These are phyloP conservation scores for Garcia nutans DNA, from an alignment of 345 rosid species.

Conservation along the genomic window DNA sequence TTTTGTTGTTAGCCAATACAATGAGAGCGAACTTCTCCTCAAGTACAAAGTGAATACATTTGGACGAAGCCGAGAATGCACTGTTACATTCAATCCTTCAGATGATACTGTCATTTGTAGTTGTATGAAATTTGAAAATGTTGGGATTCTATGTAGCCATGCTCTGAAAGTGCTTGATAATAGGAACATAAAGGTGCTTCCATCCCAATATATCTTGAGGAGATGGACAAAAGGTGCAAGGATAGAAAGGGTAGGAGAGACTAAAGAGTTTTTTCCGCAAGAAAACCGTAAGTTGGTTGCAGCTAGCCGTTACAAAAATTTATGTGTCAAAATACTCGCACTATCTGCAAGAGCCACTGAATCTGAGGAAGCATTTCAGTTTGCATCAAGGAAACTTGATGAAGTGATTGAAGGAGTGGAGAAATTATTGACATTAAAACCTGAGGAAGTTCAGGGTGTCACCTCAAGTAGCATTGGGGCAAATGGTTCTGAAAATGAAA, in stretches of 20 bases:
- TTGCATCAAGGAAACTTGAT: conserved; percentile 34
- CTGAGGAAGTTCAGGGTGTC: conserved; percentile 28
- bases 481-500: conserved; percentile 30
- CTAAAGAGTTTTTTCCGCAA: conserved; percentile 18
- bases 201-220: conserved; percentile 35
- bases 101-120: conserved; percentile 29
- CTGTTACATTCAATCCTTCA: conserved; percentile 25
- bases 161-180: conserved; percentile 37
- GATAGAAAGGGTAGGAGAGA: conserved; percentile 8
- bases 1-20: conserved; percentile 25
- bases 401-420: conserved; percentile 36
- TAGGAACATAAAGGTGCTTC: conserved; percentile 36
- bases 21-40: conserved; percentile 21
- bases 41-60: conserved; percentile 30
- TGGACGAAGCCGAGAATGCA: conserved; percentile 27
- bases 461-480: conserved; percentile 18
- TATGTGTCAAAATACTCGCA: conserved; percentile 24
- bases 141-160: conserved; percentile 43
- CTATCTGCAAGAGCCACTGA: conserved; percentile 38
- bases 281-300: conserved; percentile 30
- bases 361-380: conserved; percentile 38
- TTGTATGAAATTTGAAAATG: conserved; percentile 36
- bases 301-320: conserved; percentile 36
- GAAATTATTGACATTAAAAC: conserved; percentile 26
- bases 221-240: conserved; percentile 44